Evolutionary conservation across 768 basidiomycete species (phyloP).

Genomic region (Fomitopsis pulvina): DNA sequence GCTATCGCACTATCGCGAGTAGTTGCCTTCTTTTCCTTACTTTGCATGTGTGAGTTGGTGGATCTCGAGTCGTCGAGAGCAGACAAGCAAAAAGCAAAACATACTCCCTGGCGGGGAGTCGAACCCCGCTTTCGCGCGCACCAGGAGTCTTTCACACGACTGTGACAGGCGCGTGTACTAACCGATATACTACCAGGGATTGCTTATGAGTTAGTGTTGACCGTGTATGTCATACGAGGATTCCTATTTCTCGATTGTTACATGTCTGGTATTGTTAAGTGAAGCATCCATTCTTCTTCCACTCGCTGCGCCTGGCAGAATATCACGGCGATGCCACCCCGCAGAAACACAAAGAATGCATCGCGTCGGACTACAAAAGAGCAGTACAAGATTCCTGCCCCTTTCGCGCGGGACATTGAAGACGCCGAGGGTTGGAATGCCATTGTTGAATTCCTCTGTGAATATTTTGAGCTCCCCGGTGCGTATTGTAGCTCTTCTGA

Average conservation of each 20-base stretch:
- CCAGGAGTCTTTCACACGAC: neutral
- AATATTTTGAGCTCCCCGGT: constrained; percentile 50
- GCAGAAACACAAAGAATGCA: no score
- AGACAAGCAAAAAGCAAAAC: neutral
- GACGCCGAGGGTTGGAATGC: constrained; percentile 42
- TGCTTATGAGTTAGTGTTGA: neutral
- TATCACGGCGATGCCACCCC: no score
- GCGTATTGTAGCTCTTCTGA: neutral
- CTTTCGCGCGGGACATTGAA: constrained; percentile 37
- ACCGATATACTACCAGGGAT: constrained; percentile 19
- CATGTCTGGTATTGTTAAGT: no score
- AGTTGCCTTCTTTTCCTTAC: no score
- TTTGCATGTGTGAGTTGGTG: no score
- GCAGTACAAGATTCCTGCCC: constrained; percentile 11
- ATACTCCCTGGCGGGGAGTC: constrained; percentile 27
- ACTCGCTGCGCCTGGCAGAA: no score
- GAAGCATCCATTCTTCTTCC: no score
- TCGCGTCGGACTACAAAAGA: neutral
- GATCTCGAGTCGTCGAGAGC: no score
- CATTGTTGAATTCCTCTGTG: constrained; percentile 42
- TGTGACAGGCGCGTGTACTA: constrained; percentile 22
- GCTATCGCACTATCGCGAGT: no score
- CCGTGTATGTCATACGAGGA: no score
- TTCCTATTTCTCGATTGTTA: no score
- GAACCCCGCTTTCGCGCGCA: constrained; percentile 28